Base-by-base conservation (phyloP, 208 protist genomes). In the Borovskyia barvae region DNA sequence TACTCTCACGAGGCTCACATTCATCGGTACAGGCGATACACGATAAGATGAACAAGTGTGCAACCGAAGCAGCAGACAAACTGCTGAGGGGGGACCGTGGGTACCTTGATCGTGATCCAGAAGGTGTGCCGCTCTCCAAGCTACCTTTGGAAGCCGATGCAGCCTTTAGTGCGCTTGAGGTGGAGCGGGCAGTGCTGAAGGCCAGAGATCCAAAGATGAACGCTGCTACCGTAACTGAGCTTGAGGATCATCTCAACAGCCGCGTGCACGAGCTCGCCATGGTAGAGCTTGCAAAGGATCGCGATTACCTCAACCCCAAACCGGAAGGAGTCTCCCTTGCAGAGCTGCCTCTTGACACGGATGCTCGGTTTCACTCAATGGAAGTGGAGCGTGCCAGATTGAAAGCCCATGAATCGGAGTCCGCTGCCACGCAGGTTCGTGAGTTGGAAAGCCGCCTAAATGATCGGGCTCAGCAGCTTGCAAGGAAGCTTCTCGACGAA, bases 311-410 rank as follows among this genome's bases (percentile, higher is more conserved):
- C 35, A 54, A 87, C 55, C 70, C 57, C 9, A 57, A 66, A 15
- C 85, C 80, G 17, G 67, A 80, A 19, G 76, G 82, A 26, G 82
- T 89, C 15, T 55, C 77, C 5, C 6, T 87, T 15, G 46, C 29
- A 30, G 77, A 79, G 20, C 61, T 92, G 30, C 75, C 69, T 37
- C 81, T 92, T 29, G 70, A 80, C 48, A 68, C 58, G 7, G 81
- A 92, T 56, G 42, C 37, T 35, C 73, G 76, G 66, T 88, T 92
- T 33, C 82, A 89, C 55, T 55, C 72, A 46, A 73, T 88, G 74
- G 85, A 92, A 70, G 70, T 85, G 41, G 81, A 92, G 60, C 67
- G 81, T 3, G 79, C 81, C 15, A 78, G 75, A 48, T 58, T 86
- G 54, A 87, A 80, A 66, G 48, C 54, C 19, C 74, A 69, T 32